Conservation (phyloP, 495 filamentous ascomycete genomes). For the Umbilicaria muhlenbergii region DNA sequence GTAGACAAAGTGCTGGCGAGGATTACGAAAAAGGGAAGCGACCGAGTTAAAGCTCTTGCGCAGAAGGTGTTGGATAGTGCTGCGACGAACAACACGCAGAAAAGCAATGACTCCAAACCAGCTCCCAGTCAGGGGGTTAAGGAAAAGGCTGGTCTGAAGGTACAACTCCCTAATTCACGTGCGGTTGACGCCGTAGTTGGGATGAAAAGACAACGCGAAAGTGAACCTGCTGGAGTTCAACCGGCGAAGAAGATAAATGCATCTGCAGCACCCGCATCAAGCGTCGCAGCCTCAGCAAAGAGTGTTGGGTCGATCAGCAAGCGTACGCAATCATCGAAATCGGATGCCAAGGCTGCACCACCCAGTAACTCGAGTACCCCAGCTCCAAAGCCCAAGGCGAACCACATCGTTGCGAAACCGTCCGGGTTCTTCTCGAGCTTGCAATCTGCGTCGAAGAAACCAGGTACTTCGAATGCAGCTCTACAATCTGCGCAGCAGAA, state of each 20-base stretch:
- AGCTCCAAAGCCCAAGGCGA: conserved; percentile 29
- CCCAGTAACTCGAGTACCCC: conserved; percentile 8
- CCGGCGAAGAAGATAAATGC: conserved; percentile 27
- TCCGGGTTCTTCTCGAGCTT: conserved; percentile 41
- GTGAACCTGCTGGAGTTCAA: conserved; percentile 21
- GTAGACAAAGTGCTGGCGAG: conserved; percentile 45
- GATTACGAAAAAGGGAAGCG: conserved; percentile 51
- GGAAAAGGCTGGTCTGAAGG: conserved; percentile 7
- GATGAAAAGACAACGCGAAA: conserved; percentile 29
- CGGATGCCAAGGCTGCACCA: conserved; percentile 18
- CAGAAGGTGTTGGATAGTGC: conserved; percentile 43
- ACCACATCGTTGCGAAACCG: conserved; percentile 38
- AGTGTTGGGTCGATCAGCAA: conserved; percentile 6
- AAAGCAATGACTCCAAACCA: conserved; percentile 25
- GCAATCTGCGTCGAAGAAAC: conserved; percentile 44
- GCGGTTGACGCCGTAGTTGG: conserved; percentile 21
- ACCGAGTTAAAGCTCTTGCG: conserved; percentile 38
- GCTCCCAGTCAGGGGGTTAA: conserved; percentile 10
- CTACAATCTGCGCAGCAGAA: conserved; percentile 9
- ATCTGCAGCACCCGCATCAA: conserved; percentile 18
- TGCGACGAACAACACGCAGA: conserved; percentile 34
- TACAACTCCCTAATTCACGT: neutral
- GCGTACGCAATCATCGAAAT: neutral
- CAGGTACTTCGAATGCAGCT: conserved; percentile 39
- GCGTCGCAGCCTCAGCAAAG: neutral